Base-by-base conservation (phyloP, 441 rosid species). In the Adansonia madagascariensis region DNA sequence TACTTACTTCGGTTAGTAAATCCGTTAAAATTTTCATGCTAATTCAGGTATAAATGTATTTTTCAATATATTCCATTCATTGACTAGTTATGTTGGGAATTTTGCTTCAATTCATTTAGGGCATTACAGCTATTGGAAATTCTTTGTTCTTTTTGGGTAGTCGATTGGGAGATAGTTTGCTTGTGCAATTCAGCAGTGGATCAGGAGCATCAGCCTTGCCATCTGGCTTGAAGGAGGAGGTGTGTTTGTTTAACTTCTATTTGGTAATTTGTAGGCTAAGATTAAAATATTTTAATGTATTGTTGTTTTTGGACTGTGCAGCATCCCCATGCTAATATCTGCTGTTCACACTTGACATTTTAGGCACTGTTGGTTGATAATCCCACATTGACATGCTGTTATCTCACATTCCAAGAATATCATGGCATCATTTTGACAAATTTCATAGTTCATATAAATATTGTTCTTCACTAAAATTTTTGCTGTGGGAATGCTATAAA, bases 121-220 rank as follows among this genome's bases (percentile, higher is more conserved):
- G 88, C 80, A 89, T 97, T 79, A 83, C 98, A 73, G 89, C 89
- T 63, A 84, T 97, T 46, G 99, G 98, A 77, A 90, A 82, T 77
- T 93, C 97, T 49, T 85, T 94, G 35, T 91, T 97, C 88, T 93
- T 94, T 82, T 84, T 97, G 76, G 98, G 91, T 73, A 97, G 99
- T 88, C 95, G 98, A 70, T 80, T 94, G 86, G 98, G 99, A 57
- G 98, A 97, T 88, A 97, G 99, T 90, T 86, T 93, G 84, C 97
- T 97, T 69, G 99, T 97, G 79, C 99, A 97, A 74, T 94, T 87
- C 84, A 87, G 92, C 71, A 80, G 88, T 84, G 91, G 92, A 56
- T 84, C 86, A 68, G 98, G 91, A 71, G 77, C 98, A 78, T 87
- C 97, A 69, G 74, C 83, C 74, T 79, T 86, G 74, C 80, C 91